Base-by-base conservation (phyloP, 352 stramenopile genomes). In the Phytophthora boehmeriae region DNA sequence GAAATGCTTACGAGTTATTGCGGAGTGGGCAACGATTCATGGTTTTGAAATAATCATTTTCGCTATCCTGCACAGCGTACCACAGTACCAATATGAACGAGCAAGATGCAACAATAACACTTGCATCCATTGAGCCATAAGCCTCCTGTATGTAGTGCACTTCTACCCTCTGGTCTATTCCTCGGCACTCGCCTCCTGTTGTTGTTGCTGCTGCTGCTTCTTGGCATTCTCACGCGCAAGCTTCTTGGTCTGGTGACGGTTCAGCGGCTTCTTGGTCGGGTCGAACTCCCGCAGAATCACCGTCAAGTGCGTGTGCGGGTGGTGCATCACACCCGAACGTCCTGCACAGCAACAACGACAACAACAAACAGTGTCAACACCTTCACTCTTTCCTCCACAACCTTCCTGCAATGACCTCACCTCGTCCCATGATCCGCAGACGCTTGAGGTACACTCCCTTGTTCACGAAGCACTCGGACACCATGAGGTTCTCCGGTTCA, bases 401-500 rank as follows among this genome's bases (percentile, higher is more conserved):
- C 43, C 44, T 32, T 10, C n/a, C 0, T 20, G 38, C 30, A 56
- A 20, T 32, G 30, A 9, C 60, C 68, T 52, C 58, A 89, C 83
- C 85, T 83, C 86, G 78, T 5, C 86, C 86, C 86, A 95, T 95
- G 66, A 93, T 91, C 47, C 82, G 80, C 55, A 93, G 58, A 50
- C 86, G 86, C 78, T 95, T 95, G 28, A 95, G 72, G 68, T 80
- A 92, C 38, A 83, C 68, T 39, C 86, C 86, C 63, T 93, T 93
- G 73, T 91, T 93, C 42, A 95, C 84, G 41, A 95, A 93, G 65
- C 82, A 91, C 70, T 95, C 83, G 36, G 83, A 70, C 32, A 95
- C 71, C 73, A 91, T 81, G 48, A 95, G 73, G 65, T 93, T 93
- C 58, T 88, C 72, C 2, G 86, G 86, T 59, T 95, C 84, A 64